Evolutionary conservation across 2,329 filamentous ascomycete species (phyloP), one percentile per base, ranked within the genome.

Genomic region (Cladosporium sp.): DNA sequence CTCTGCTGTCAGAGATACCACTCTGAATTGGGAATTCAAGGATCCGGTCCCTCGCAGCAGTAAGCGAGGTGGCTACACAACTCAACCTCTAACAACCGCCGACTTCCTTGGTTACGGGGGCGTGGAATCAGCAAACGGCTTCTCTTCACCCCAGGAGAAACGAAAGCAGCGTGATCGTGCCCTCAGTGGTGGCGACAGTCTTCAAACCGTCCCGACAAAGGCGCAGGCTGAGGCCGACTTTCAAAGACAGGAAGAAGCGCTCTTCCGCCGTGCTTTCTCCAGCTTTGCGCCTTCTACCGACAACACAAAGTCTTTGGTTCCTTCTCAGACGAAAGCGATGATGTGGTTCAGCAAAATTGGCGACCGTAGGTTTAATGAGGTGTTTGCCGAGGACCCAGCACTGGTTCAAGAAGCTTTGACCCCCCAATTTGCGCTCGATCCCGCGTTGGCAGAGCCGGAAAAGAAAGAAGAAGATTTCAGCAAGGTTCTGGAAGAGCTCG

Each of bases 241-340:
- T 9, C 79, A 80, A 3, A 85, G 86, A 64, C 60, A 65, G 41
- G 81, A 89, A 69, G 87, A 91, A 58, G 78, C 84, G 0, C 71
- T 91, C 8, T 92, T 91, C 63, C 79, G 86, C 24, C 82, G 85
- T 49, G 87, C 84, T 1, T 92, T 90, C 66, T 89, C 86, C 0
- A 87, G 85, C 61, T 92, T 91, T 65, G 88, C 88, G 5, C 88
- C 88, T 0, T 83, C 80, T 45, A 84, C 81, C 59, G 88, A 92
- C 65, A 84, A 91, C 62, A 79, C 85, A 3, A 80, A 78, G 11
- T 85, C 88, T 5, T 75, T 90, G 51, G 74, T 89, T 3, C 81
- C 88, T 0, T 82, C 84, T 1, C 80, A 81, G 29, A 76, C 82
- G 43, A 80, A 87, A 53, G 82, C 83, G 47, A 80, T 81, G 50